phyloP scores from a whole-genome alignment of 495 filamentous ascomycete genomes.

The Aspergillus homomorphus region DNA sequence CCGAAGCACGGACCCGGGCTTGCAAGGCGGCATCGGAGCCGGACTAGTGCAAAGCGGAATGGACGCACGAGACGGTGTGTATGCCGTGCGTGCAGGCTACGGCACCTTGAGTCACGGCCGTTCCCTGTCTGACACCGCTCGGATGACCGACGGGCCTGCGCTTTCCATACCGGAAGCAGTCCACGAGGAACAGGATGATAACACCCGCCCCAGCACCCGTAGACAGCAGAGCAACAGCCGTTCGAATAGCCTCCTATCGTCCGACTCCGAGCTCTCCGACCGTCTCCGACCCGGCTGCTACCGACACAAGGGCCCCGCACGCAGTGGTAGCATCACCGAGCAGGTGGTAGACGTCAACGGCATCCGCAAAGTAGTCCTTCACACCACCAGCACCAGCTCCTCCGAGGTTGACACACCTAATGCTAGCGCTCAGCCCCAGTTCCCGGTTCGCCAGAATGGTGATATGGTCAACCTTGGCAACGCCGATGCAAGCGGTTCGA shows the following conservation, averaged over 20 bases:
- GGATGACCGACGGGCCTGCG: conserved; percentile 26
- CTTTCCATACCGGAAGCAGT: conserved; percentile 39
- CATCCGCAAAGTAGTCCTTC: conserved; percentile 79
- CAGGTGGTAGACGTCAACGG: conserved; percentile 79
- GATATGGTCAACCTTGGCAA: conserved; percentile 15
- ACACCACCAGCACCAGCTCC: conserved; percentile 59
- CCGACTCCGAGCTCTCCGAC: conserved; percentile 28
- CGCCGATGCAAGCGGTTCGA: conserved; percentile 11
- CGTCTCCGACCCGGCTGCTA: conserved; percentile 26
- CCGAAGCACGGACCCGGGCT: conserved; percentile 27
- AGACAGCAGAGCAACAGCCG: conserved; percentile 19
- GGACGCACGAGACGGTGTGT: conserved; percentile 66
- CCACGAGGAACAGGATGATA: conserved; percentile 37
- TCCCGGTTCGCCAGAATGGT: conserved; percentile 19
- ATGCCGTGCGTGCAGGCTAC: conserved; percentile 63
- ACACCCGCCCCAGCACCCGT: background rate
- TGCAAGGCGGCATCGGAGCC: conserved; percentile 50
- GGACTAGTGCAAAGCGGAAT: conserved; percentile 48
- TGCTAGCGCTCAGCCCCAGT: conserved; percentile 7
- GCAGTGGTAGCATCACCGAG: conserved; percentile 87
- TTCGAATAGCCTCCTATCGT: conserved; percentile 39
- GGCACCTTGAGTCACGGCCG: conserved; percentile 45
- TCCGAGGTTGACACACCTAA: conserved; percentile 31
- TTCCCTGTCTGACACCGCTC: conserved; percentile 26
- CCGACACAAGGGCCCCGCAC: conserved; percentile 51